Conservation (phyloP, 805 yeast genomes). For the Saturnispora quitensis region DNA sequence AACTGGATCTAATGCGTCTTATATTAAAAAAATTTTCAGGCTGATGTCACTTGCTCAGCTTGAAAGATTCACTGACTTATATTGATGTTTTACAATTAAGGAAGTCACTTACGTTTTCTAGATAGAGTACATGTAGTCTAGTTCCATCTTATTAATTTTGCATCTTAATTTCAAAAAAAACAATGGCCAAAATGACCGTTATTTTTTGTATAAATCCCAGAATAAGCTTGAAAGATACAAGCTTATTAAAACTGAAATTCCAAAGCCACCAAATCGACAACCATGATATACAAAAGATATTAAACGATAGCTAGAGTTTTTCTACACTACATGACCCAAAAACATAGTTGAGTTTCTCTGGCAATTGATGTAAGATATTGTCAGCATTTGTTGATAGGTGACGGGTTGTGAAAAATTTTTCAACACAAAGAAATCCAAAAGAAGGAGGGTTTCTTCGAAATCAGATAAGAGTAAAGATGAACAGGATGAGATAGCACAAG, state of each 20-base stretch:
- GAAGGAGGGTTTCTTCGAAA: not conserved
- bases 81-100: not conserved
- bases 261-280: not conserved
- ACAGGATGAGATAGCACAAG: not conserved
- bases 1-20: conserved; percentile 1
- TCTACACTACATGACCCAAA: not conserved
- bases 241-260: not conserved
- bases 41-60: conserved; percentile 9
- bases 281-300: not conserved
- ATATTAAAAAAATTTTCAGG: not conserved
- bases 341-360: not conserved
- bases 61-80: no score
- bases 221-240: not conserved
- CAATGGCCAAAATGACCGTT: not conserved
- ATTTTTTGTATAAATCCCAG: not conserved
- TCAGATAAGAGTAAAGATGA: not conserved
- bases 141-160: no score
- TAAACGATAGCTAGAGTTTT: not conserved
- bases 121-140: no score
- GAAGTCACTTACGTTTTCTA: no score
- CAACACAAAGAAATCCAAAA: not conserved
- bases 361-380: not conserved
- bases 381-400: not conserved
- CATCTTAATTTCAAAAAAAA: not conserved
- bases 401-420: not conserved